Conservation (phyloP, 1,139 yeast species). For the Suhomyces terraborum region DNA sequence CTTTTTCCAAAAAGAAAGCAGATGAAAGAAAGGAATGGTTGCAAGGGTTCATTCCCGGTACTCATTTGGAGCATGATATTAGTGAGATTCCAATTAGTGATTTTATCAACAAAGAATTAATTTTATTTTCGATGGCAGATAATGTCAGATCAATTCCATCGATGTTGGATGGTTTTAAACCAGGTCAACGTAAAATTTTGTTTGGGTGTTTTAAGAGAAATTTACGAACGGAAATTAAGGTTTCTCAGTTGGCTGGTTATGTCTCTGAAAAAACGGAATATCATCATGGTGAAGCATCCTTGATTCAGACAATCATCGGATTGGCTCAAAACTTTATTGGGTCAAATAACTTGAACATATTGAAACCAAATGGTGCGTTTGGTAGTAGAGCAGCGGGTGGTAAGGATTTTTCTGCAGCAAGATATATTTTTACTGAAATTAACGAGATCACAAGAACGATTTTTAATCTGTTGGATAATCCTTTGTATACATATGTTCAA, state of each 20-base stretch:
- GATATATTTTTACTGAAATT: conserved; percentile 91
- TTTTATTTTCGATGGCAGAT: conserved; percentile 95
- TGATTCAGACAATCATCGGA: conserved; percentile 87
- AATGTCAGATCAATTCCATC: conserved; percentile 94
- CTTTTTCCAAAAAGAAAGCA: conserved; percentile 92
- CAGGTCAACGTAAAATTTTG: conserved; percentile 93
- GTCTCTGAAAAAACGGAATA: conserved; percentile 89
- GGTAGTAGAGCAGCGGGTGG: conserved; percentile 98
- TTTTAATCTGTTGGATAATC: conserved; percentile 80
- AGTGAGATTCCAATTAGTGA: conserved; percentile 85
- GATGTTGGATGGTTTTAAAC: conserved; percentile 92
- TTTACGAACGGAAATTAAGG: conserved; percentile 76
- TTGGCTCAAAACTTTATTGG: conserved; percentile 96
- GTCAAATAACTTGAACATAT: conserved; percentile 79
- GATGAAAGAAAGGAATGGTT: conserved; percentile 98
- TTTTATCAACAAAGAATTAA: conserved; percentile 92
- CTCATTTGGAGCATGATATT: conserved; percentile 83
- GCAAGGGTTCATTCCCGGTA: conserved; percentile 85
- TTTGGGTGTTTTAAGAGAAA: conserved; percentile 88
- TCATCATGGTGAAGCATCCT: conserved; percentile 92
- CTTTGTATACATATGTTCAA: conserved; percentile 75
- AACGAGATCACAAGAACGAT: conserved; percentile 72
- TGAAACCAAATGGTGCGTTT: conserved; percentile 92
- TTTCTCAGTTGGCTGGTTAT: conserved; percentile 88
- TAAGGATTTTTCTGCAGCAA: conserved; percentile 97